phyloP scores from a whole-genome alignment of 2,329 filamentous ascomycete species.

The Trichoderma asperellum region DNA sequence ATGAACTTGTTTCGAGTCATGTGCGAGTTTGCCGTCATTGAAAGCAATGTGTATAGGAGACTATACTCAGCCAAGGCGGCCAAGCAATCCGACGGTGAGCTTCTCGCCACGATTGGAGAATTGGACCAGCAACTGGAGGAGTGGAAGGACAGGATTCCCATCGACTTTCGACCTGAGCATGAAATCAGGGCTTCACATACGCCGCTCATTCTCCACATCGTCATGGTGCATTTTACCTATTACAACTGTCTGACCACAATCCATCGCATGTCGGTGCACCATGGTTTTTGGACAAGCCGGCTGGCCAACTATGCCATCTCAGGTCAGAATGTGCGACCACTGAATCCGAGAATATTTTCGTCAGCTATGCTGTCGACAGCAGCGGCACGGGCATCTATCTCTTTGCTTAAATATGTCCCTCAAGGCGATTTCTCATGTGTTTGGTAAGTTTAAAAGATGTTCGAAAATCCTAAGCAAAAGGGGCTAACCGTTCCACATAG shows the following conservation, averaged over 20 bases:
- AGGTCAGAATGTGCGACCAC: slow-evolving; percentile 83
- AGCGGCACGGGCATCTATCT: slow-evolving; percentile 89
- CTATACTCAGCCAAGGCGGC: slow-evolving; percentile 92
- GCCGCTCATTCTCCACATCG: slow-evolving; percentile 90
- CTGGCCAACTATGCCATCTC: slow-evolving; percentile 94
- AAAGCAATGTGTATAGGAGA: slow-evolving; percentile 90
- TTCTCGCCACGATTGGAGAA: slow-evolving; percentile 94
- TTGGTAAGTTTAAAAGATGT: slow-evolving; percentile 64
- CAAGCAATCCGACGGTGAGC: slow-evolving; percentile 87
- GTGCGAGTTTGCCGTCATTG: slow-evolving; percentile 88
- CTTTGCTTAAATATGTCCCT: slow-evolving; percentile 92
- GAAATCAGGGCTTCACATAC: slow-evolving; percentile 94
- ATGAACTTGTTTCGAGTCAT: slow-evolving; percentile 94
- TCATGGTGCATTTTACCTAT: slow-evolving; percentile 93
- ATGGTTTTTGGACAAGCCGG: slow-evolving; percentile 96
- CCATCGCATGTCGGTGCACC: slow-evolving; percentile 96
- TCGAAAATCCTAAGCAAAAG: background rate
- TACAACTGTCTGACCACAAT: slow-evolving; percentile 98
- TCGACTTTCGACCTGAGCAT: slow-evolving; percentile 96
- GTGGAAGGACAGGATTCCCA: slow-evolving; percentile 94
- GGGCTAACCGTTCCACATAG: slow-evolving; percentile 44
- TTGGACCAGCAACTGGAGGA: slow-evolving; percentile 86
- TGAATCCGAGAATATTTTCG: slow-evolving; percentile 93
- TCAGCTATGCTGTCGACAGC: slow-evolving; percentile 92
- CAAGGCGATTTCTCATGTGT: slow-evolving; percentile 94